Evolutionary conservation across 116 monocot species (phyloP), one percentile per base, ranked within the genome.

Genomic region (Posidonia oceanica): DNA sequence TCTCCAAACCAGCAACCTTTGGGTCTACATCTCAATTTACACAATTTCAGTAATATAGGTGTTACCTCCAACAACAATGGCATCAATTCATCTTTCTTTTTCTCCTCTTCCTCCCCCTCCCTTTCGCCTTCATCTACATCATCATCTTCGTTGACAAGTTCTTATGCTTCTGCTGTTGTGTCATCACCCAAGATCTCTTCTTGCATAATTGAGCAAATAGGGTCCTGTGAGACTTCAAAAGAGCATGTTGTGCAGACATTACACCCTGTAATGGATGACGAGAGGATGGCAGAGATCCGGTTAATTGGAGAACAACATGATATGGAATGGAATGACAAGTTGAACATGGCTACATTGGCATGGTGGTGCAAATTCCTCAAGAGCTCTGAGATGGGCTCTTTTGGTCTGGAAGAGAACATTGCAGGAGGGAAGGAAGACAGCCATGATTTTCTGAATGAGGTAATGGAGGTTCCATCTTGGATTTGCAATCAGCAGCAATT

Each of bases 321-420:
- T 23, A 82, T 95, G 23, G 88, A 91, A 84, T 95, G 91, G 88
- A 88, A 84, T 42, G 94, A 95, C 57, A 79, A 76, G 38, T 39
- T 95, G 75, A 95, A 83, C 77, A 73, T 78, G 23, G 82, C 78
- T 21, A 80, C 81, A 18, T 77, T 91, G 3, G 88, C 86, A 4
- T 84, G 88, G 88, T 95, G 94, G 91, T 88, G 80, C 82, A 84
- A 84, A n/a, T 86, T 90, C 71, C 78, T 90, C 29, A 72, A 83
- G 53, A 37, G 18, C 8, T 18, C 48, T 13, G 69, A 69, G 69
- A 18, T 3, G 37, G 36, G 42, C 22, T 39, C 71, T 59, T 11
- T 15, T 7, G 4, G 12, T 36, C 40, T 5, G 20, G 18, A 60
- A 3, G 29, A 54, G 52, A 68, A 36, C 13, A 54, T 29, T 16